Evolutionary conservation across 352 stramenopile species (phyloP).

Genomic region (Aphanomyces stellatus): DNA sequence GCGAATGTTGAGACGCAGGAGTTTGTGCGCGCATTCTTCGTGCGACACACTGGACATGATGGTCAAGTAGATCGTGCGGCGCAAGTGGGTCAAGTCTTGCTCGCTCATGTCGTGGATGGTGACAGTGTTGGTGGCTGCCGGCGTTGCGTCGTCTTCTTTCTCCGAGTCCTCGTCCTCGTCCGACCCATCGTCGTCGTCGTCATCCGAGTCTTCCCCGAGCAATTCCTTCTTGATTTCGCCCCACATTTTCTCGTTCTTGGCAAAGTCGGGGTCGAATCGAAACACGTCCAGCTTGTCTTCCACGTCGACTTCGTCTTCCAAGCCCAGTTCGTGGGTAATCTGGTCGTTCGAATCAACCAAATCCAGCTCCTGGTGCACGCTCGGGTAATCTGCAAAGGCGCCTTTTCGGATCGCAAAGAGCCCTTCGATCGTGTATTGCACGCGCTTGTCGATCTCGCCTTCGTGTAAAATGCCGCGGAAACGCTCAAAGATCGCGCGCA

Average conservation of each 20-base stretch:
- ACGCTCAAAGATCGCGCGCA: slow-evolving; percentile 95
- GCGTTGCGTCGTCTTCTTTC: slow-evolving; percentile 30
- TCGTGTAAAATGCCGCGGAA: slow-evolving; percentile 97
- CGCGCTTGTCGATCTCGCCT: slow-evolving; percentile 94
- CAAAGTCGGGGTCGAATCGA: slow-evolving; percentile 90
- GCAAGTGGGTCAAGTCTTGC: slow-evolving; percentile 96
- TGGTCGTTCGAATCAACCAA: slow-evolving; percentile 97
- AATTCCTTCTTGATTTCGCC: slow-evolving; percentile 94
- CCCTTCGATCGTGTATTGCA: slow-evolving; percentile 98
- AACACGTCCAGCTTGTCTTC: slow-evolving; percentile 97
- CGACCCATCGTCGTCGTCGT: slow-evolving; percentile 29
- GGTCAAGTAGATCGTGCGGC: slow-evolving; percentile 98
- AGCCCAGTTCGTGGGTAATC: slow-evolving; percentile 96
- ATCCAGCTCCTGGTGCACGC: slow-evolving; percentile 92
- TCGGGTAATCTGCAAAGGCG: slow-evolving; percentile 93
- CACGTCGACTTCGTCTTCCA: slow-evolving; percentile 95
- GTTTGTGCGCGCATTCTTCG: slow-evolving; percentile 99
- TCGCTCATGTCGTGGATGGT: slow-evolving; percentile 96
- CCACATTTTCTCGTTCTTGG: slow-evolving; percentile 97
- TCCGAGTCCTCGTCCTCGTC: slow-evolving; percentile 47
- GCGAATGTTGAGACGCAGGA: slow-evolving; percentile 97
- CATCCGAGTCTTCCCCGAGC: slow-evolving; percentile 86
- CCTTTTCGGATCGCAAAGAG: slow-evolving; percentile 95
- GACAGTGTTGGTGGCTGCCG: slow-evolving; percentile 18
- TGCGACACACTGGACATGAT: slow-evolving; percentile 99